Percentiles rank a stretch among this genome's conserved stretches.
These are phyloP conservation scores for Sporisorium exsertum DNA, from an alignment of 1,284 basidiomycete genomes.

Conservation along the genomic window DNA sequence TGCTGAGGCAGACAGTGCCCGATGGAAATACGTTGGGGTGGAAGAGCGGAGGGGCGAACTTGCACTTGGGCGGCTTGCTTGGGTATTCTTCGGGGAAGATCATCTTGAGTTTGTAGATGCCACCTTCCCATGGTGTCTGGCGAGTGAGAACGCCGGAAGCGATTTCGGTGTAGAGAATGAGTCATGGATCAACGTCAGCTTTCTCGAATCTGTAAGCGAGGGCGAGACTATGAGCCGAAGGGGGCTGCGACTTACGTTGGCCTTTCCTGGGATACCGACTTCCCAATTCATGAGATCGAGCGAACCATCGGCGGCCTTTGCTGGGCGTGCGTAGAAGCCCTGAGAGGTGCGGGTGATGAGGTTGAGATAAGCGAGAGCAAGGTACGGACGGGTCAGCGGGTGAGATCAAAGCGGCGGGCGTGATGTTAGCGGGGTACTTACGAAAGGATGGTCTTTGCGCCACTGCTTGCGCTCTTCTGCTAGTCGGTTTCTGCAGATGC, in stretches of 20 bases:
- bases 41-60: conserved; percentile 95
- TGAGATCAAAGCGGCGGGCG: background rate
- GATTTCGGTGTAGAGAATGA: background rate
- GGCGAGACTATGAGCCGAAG: background rate
- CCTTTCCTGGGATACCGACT: conserved; percentile 76
- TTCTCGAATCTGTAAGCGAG: no score
- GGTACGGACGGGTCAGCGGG: background rate
- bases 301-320: conserved; percentile 88
- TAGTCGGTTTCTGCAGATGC: conserved; percentile 72
- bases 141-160: background rate
- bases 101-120: conserved; percentile 92
- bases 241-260: conserved; percentile 59
- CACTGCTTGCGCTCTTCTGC: conserved; percentile 98
- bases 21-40: conserved; percentile 99
- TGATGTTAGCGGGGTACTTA: conserved; percentile 72
- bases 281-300: conserved; percentile 99
- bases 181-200: background rate
- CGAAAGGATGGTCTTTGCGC: conserved; percentile 98
- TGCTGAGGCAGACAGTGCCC: conserved; percentile 97
- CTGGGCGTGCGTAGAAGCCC: conserved; percentile 96
- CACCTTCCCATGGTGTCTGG: conserved; percentile 96
- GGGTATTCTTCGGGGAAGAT: conserved; percentile 76
- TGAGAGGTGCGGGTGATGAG: conserved; percentile 68
- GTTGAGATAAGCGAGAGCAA: background rate
- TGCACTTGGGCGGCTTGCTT: conserved; percentile 96